Evolutionary conservation across 345 rosid genomes (phyloP).

Genomic region (Lumnitzera littorea): DNA sequence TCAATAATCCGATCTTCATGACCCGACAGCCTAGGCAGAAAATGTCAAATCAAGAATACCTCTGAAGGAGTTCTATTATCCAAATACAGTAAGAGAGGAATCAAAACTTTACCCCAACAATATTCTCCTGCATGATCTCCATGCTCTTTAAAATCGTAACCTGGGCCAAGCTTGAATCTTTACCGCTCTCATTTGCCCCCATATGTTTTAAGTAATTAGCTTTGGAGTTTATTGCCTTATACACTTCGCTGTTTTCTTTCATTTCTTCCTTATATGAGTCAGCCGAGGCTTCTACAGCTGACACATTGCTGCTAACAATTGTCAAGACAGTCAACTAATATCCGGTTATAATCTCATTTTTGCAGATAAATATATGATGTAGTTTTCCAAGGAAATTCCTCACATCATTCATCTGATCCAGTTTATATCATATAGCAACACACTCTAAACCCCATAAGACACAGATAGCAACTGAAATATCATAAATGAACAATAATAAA

Average conservation of each 20-base stretch:
- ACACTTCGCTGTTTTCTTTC: slow-evolving; percentile 20
- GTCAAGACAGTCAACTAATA: slow-evolving; percentile 8
- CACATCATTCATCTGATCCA: no score
- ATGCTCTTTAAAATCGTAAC: slow-evolving; percentile 23
- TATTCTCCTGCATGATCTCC: slow-evolving; percentile 29
- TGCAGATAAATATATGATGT: no score
- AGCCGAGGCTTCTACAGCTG: slow-evolving; percentile 35
- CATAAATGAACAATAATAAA: no score
- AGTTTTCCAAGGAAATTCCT: no score
- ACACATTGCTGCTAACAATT: slow-evolving; percentile 33
- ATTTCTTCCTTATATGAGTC: slow-evolving; percentile 22
- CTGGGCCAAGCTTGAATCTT: slow-evolving; percentile 27
- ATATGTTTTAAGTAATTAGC: slow-evolving; percentile 16
- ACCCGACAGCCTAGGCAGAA: not conserved
- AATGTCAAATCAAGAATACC: not conserved
- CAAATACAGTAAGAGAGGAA: not conserved
- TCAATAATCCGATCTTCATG: not conserved
- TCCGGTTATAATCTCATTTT: slow-evolving; percentile 4
- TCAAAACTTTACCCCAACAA: slow-evolving; percentile 31
- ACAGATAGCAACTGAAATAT: no score
- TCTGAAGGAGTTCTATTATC: not conserved
- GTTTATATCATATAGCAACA: no score
- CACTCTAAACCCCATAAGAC: no score
- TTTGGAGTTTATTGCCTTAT: slow-evolving; percentile 16
- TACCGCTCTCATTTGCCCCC: slow-evolving; percentile 23